These are phyloP conservation scores for Polyporus tsugae DNA, from an alignment of 1,284 basidiomycete species.

Conservation along the genomic window DNA sequence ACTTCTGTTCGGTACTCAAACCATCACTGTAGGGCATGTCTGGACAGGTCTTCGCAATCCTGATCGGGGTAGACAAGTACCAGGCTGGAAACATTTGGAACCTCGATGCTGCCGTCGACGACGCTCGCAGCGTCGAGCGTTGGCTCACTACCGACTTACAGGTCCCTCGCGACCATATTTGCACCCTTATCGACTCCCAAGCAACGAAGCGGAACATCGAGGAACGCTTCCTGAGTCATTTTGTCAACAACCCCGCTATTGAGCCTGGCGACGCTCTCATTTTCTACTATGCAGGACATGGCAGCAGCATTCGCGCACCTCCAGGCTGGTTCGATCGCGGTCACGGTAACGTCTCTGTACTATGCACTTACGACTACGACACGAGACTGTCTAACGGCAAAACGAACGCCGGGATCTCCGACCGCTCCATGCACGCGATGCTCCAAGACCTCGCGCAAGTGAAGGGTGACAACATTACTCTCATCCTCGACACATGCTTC, in stretches of 20 bases:
- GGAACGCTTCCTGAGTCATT: constrained; percentile 62
- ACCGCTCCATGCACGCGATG: constrained; percentile 68
- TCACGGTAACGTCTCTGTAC: constrained; percentile 57
- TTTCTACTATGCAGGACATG: constrained; percentile 76
- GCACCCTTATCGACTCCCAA: constrained; percentile 59
- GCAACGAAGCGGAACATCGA: constrained; percentile 69
- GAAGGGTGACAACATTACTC: constrained; percentile 74
- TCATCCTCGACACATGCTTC: constrained; percentile 73
- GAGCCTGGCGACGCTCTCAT: constrained; percentile 67
- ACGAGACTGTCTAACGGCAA: constrained; percentile 51
- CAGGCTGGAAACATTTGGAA: constrained; percentile 71
- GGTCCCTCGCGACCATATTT: constrained; percentile 66
- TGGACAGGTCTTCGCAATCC: constrained; percentile 63
- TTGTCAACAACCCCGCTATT: constrained; percentile 65
- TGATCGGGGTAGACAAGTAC: constrained; percentile 72
- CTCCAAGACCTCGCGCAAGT: constrained; percentile 57
- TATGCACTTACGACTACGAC: constrained; percentile 72
- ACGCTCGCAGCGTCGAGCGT: constrained; percentile 60
- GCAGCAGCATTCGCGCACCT: constrained; percentile 61
- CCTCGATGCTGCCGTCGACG: constrained; percentile 66
- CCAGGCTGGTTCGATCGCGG: constrained; percentile 60
- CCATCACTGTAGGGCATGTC: constrained; percentile 43
- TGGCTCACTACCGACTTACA: constrained; percentile 64
- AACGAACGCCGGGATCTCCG: constrained; percentile 58
- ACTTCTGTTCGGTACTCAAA: not conserved